Evolutionary conservation across 116 monocot genomes (phyloP).

Genomic region (Posidonia oceanica): DNA sequence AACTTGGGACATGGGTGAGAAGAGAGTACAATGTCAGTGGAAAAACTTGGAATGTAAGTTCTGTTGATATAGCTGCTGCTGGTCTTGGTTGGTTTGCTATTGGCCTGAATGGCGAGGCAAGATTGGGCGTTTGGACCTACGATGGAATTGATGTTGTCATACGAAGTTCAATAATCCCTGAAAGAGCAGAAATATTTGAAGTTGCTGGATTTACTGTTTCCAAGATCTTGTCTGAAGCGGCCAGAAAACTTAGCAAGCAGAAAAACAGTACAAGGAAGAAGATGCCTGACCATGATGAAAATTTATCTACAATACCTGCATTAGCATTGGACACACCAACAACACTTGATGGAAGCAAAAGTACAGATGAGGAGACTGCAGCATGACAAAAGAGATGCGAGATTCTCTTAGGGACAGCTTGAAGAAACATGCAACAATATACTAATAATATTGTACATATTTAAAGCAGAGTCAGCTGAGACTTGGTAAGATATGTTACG

Average conservation of each 20-base stretch:
- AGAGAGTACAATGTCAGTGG: slow-evolving; percentile 51
- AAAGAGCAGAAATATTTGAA: slow-evolving; percentile 67
- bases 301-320: neutral
- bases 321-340: neutral
- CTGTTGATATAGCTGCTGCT: slow-evolving; percentile 65
- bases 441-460: too few relatives aligned
- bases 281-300: neutral
- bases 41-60: slow-evolving; percentile 67
- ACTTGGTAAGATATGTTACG: too few relatives aligned
- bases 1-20: slow-evolving; percentile 80
- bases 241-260: slow-evolving; percentile 39
- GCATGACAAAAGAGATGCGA: too few relatives aligned
- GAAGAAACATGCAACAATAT: too few relatives aligned
- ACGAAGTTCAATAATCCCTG: slow-evolving; percentile 37
- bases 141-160: slow-evolving; percentile 65
- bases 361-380: neutral
- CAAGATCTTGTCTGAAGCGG: slow-evolving; percentile 67
- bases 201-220: slow-evolving; percentile 79
- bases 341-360: neutral
- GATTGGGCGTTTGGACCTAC: slow-evolving; percentile 83
- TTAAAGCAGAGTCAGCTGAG: too few relatives aligned
- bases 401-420: too few relatives aligned
- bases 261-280: slow-evolving; percentile 26
- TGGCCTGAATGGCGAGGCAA: slow-evolving; percentile 78
- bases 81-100: slow-evolving; percentile 96